Evolutionary conservation across 148 eudicot species (phyloP).

Genomic region (Rhododendron molle): DNA sequence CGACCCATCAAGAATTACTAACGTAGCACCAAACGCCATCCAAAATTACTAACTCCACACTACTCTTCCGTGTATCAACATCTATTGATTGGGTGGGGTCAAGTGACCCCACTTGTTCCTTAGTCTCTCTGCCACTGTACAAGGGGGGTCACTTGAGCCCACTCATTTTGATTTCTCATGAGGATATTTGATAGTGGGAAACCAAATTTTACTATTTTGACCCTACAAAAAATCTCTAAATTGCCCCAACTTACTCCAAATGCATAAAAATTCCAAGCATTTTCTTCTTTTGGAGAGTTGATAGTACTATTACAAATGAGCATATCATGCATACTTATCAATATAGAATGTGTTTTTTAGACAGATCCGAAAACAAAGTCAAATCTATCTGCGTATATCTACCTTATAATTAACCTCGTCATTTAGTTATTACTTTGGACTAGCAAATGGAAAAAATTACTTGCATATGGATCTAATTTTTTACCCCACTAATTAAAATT

Average conservation of each 20-base stretch:
- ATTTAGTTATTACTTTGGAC: neutral
- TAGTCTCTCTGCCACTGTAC: neutral
- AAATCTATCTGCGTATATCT: neutral
- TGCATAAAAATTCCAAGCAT: neutral
- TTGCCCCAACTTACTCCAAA: neutral
- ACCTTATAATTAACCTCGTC: too few relatives aligned
- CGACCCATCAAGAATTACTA: neutral
- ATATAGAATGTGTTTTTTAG: too few relatives aligned
- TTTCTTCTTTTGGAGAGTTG: neutral
- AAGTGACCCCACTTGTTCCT: neutral
- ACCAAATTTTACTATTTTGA: neutral
- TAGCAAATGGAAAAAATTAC: neutral
- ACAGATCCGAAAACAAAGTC: neutral
- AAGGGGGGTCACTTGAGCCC: neutral
- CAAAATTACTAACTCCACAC: neutral
- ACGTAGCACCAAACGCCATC: neutral
- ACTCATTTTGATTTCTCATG: neutral
- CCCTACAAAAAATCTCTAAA: neutral
- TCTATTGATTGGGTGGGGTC: neutral
- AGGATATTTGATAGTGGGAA: neutral
- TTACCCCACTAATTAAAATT: neutral
- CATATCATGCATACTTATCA: neutral
- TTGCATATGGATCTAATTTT: neutral
- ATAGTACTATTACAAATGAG: neutral
- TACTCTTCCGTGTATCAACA: neutral